Conservation (phyloP, 177 flowering plant genomes). For the Vitis hybrid region DNA sequence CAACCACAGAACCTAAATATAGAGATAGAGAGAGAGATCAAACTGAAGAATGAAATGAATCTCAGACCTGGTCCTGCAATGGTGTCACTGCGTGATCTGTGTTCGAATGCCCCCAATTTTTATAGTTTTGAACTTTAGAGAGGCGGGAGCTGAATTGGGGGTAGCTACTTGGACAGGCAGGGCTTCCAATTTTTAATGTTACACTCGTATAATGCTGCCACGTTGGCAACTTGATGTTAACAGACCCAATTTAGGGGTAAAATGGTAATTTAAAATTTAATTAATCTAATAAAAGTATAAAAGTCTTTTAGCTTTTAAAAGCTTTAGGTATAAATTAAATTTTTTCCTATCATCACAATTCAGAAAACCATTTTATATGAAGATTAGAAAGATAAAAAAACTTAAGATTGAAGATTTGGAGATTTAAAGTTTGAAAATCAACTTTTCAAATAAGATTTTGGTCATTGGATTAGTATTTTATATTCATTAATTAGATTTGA, state of each 20-base stretch:
- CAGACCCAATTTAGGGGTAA: no score
- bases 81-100: neutral
- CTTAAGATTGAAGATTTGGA: no score
- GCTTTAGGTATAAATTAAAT: no score
- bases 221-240: neutral
- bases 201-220: neutral
- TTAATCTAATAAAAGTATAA: no score
- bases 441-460: no score
- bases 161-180: neutral
- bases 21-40: neutral
- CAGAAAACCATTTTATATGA: fast-evolving
- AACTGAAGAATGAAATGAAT: neutral
- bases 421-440: fast-evolving
- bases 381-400: no score
- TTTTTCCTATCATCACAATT: no score
- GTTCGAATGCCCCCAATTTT: neutral
- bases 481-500: no score
- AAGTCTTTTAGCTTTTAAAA: no score
- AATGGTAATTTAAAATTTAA: no score
- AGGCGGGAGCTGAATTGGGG: neutral
- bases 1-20: neutral
- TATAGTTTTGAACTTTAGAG: neutral
- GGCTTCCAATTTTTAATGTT: neutral
- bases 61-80: neutral
- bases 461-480: no score